Evolutionary conservation across 2,329 filamentous ascomycete species (phyloP).

Genomic region (Nigrospora oryzae): DNA sequence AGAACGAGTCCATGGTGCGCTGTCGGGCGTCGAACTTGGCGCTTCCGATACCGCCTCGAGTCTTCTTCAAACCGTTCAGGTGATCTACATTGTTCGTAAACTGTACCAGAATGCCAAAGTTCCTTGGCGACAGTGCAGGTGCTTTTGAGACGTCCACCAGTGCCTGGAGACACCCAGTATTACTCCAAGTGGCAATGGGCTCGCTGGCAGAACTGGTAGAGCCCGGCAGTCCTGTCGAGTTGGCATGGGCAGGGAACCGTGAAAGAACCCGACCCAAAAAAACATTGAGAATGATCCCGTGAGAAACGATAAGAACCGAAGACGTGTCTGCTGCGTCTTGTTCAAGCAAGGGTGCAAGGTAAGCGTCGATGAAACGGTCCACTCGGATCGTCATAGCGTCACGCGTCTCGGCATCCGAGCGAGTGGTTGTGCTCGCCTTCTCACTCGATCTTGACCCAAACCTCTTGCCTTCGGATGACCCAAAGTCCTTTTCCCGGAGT

Average conservation of each 20-base stretch:
- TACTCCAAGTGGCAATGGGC: conserved; percentile 35
- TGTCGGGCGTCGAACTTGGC: conserved; percentile 68
- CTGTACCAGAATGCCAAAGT: conserved; percentile 33
- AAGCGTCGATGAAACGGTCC: conserved; percentile 55
- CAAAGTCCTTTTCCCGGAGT: conserved; percentile 68
- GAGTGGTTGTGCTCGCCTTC: conserved; percentile 30
- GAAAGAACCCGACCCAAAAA: conserved; percentile 56
- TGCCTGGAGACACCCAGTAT: conserved; percentile 31
- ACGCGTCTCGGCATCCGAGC: conserved; percentile 47
- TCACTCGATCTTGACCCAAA: conserved; percentile 27
- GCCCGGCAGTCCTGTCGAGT: conserved; percentile 6
- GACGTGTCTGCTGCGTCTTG: conserved; percentile 17
- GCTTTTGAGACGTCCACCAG: conserved; percentile 4
- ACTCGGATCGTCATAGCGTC: conserved; percentile 58
- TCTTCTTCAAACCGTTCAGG: conserved; percentile 66
- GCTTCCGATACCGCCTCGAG: conserved; percentile 74
- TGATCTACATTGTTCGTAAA: conserved; percentile 65
- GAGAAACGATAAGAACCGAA: conserved; percentile 63
- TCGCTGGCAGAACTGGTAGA: conserved; percentile 10
- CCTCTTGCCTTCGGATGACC: conserved; percentile 58
- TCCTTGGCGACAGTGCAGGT: conserved; percentile 1
- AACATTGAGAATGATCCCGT: conserved; percentile 70
- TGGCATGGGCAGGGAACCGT: conserved; percentile 31
- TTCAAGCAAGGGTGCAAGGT: conserved; percentile 50
- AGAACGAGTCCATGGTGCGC: conserved; percentile 69